These are phyloP conservation scores for Conticribra guillardii DNA, from an alignment of 108 stramenopile genomes.

Conservation along the genomic window DNA sequence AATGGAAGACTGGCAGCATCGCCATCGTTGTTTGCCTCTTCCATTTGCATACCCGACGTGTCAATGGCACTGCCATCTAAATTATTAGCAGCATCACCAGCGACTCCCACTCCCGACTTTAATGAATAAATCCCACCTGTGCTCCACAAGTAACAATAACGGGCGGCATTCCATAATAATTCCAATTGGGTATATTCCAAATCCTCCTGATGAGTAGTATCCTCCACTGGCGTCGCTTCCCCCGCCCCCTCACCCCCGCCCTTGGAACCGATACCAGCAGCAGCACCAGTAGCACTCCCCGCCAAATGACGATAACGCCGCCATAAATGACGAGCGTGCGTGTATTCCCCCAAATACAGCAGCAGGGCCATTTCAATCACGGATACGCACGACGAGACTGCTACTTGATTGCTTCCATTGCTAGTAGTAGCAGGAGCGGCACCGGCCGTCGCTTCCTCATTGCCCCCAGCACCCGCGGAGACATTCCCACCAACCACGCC, in stretches of 20 bases:
- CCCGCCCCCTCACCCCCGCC: not conserved
- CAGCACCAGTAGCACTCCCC: not conserved
- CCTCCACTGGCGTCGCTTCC: not conserved
- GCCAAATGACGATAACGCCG: conserved; percentile 11
- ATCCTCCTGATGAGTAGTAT: conserved; percentile 2
- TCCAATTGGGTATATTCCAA: conserved; percentile 25
- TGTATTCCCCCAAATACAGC: conserved; percentile 49
- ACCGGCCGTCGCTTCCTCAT: too few relatives aligned
- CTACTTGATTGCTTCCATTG: not conserved
- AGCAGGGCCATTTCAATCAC: conserved; percentile 52
- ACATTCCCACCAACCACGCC: too few relatives aligned
- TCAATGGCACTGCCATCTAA: conserved; percentile 1
- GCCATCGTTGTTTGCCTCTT: not conserved
- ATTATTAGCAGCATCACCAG: too few relatives aligned
- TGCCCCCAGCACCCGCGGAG: not conserved
- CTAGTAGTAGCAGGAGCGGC: too few relatives aligned
- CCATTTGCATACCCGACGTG: conserved; percentile 13
- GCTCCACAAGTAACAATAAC: conserved; percentile 39
- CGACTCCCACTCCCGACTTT: not conserved
- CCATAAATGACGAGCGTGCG: conserved; percentile 51
- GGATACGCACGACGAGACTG: conserved; percentile 7
- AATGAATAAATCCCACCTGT: conserved; percentile 41
- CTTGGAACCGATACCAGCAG: not conserved
- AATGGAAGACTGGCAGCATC: conserved; percentile 24
- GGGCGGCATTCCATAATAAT: conserved; percentile 42